phyloP scores from a whole-genome alignment of 108 stramenopile species.

The Cylindrotheca fusiformis region DNA sequence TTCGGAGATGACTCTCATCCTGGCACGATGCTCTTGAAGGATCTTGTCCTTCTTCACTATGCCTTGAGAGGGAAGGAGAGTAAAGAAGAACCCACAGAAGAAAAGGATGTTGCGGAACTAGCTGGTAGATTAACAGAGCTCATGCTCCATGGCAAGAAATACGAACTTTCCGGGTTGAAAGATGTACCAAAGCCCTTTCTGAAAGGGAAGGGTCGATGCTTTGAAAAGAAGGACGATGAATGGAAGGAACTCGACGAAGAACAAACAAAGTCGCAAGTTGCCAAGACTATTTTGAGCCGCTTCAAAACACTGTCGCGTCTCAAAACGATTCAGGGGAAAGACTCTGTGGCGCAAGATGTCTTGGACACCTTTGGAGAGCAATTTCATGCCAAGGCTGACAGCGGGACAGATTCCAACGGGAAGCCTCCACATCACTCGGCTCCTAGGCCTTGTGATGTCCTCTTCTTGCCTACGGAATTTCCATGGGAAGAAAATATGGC shows the following conservation, averaged over 20 bases:
- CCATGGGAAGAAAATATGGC: conserved; percentile 25
- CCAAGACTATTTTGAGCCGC: conserved; percentile 2
- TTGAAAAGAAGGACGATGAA: conserved; percentile 6
- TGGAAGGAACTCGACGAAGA: conserved; percentile 18
- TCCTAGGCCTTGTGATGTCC: conserved; percentile 36
- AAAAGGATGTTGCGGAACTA: conserved; percentile 20
- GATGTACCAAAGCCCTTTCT: conserved; percentile 46
- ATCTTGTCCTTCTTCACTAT: conserved; percentile 33
- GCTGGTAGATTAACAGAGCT: conserved; percentile 18
- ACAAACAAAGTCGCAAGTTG: conserved; percentile 2
- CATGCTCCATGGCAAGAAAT: conserved; percentile 27
- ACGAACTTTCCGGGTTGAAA: conserved; percentile 40
- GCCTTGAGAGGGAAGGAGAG: conserved; percentile 24
- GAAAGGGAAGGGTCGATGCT: conserved; percentile 26
- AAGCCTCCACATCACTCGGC: conserved; percentile 15
- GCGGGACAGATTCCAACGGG: background rate
- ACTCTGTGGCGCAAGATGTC: background rate
- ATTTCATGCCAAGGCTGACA: background rate
- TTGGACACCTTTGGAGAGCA: background rate
- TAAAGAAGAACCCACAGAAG: background rate
- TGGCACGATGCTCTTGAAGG: conserved; percentile 31
- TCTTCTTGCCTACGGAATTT: conserved; percentile 27
- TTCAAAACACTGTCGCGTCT: conserved; percentile 2
- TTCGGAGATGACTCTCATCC: conserved; percentile 15
- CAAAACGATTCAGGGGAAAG: background rate